phyloP scores from a whole-genome alignment of 2,329 filamentous ascomycete species.

The Hypocreales sp. region DNA sequence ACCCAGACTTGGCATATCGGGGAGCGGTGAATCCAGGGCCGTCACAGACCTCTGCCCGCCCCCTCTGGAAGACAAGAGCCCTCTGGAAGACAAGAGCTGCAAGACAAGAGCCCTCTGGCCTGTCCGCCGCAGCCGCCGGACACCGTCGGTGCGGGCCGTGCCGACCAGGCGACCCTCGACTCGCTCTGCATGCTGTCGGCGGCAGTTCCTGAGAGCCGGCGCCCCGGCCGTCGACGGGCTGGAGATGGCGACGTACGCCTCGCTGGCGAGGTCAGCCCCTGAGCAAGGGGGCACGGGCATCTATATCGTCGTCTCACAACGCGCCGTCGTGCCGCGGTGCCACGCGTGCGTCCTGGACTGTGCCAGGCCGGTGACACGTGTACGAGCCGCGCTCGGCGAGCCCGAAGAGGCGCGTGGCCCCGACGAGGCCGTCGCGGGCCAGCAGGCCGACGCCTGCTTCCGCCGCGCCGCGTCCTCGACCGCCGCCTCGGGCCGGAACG shows the following conservation, averaged over 20 bases:
- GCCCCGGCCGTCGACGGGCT: slow-evolving; percentile 39
- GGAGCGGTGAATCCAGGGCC: no score
- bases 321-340: slow-evolving; percentile 27
- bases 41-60: no score
- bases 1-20: no score
- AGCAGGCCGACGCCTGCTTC: slow-evolving; percentile 20
- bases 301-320: no score
- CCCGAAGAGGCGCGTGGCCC: slow-evolving; percentile 28
- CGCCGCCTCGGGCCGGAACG: slow-evolving; percentile 26
- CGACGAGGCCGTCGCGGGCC: slow-evolving; percentile 25
- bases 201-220: slow-evolving; percentile 46
- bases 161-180: slow-evolving; percentile 57
- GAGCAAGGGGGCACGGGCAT: no score
- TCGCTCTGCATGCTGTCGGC: slow-evolving; percentile 53
- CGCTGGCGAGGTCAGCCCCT: no score
- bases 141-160: slow-evolving; percentile 46
- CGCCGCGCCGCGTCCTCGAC: slow-evolving; percentile 22
- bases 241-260: slow-evolving; percentile 54
- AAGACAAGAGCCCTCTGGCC: no score
- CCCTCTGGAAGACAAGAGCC: no score
- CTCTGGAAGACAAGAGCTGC: no score
- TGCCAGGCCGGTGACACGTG: slow-evolving; percentile 35
- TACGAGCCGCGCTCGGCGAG: slow-evolving; percentile 29
- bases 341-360: slow-evolving; percentile 33
- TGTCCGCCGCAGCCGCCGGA: slow-evolving; percentile 32